Evolutionary conservation across 1,284 basidiomycete genomes (phyloP).

Genomic region (Cryptococcus hybrid): DNA sequence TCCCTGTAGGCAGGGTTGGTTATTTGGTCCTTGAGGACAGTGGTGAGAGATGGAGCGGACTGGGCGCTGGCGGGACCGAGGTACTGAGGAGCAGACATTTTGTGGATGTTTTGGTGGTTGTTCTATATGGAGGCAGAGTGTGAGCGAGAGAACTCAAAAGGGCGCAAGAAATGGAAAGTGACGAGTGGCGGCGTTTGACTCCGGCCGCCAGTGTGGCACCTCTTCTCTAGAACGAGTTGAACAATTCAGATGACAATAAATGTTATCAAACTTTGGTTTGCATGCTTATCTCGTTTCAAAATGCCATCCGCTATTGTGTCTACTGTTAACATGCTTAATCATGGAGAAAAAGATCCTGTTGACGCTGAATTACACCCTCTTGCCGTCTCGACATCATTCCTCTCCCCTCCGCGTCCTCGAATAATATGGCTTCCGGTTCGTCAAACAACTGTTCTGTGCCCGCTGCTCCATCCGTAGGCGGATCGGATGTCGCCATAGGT

Average conservation of each 20-base stretch:
- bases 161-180: not conserved
- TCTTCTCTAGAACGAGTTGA: not conserved
- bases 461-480: not conserved
- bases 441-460: not conserved
- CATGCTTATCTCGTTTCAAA: no score
- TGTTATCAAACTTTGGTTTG: no score
- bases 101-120: not conserved
- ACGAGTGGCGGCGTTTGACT: not conserved
- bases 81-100: constrained; percentile 21
- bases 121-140: not conserved
- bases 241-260: no score
- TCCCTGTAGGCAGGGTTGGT: constrained; percentile 27
- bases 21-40: constrained; percentile 22
- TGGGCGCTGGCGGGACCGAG: constrained; percentile 20
- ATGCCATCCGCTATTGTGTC: no score
- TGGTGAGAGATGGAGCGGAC: constrained; percentile 11
- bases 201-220: constrained; percentile 1
- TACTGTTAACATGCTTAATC: no score
- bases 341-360: no score
- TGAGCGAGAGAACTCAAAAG: not conserved
- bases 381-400: no score
- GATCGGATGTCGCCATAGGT: not conserved
- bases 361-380: no score
- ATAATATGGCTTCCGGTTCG: not conserved
- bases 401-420: no score